Evolutionary conservation across 768 basidiomycete species (phyloP), one percentile per base, ranked within the genome.

Genomic region (Gloeophyllum trabeum): DNA sequence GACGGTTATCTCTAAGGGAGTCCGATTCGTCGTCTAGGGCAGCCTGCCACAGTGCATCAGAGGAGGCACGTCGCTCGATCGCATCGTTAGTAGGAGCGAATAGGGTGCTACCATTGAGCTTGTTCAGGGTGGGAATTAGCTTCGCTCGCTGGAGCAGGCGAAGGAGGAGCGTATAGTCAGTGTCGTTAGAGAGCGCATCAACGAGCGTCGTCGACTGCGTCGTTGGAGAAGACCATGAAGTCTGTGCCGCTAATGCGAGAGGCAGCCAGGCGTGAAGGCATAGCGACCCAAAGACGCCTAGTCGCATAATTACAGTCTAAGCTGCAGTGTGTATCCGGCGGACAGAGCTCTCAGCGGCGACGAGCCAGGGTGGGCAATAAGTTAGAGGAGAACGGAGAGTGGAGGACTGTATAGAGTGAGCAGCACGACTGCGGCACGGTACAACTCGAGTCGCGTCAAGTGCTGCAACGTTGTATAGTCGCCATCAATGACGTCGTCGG

Each of bases 41-140:
- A 38, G 34, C 43, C 26, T 50, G 47, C 65, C 65, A 68, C 10
- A 66, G 46, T 14, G 46, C 19, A 21, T 54, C 60, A 42, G 48
- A 48, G 42, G 51, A 38, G 34, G 56, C 47, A 47, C 78, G 67
- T 21, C 66, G 70, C 47, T 74, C 61, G 49, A 93, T 76, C 24
- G 96, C 96, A 45, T 89, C 80, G 62, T 99, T 93, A 16, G 89
- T 96, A 1, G 96, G 96, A 1, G 96, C 96, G 54, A 97, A 98
- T 37, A 99, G 59, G 21, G 96, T 96, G 56, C 73, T 73, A 30
- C 69, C 76, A 45, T 85, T 79, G 49, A 99, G 78, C 49, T 69
- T 77, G 59, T 94, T 96, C 48, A 99, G 71, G 4, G 88, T 89
- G 2, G 96, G 96, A 42, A 99, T 79, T 48, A 98, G 80, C 46